Base-by-base conservation (phyloP, 176 grass and related monocot genomes). In the Bonia amplexicaulis region DNA sequence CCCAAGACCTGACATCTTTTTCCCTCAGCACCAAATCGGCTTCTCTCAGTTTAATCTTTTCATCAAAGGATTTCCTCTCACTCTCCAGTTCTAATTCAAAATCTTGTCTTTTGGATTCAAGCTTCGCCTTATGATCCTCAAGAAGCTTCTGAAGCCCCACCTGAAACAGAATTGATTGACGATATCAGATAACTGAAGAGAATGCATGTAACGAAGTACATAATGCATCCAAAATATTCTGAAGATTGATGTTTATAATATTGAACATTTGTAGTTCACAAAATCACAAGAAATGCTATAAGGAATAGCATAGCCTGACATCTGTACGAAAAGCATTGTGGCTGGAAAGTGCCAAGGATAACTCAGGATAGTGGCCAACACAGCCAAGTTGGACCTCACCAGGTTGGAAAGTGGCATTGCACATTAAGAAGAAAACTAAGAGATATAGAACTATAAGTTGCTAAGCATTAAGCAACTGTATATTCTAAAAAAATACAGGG, bases 81-180 rank as follows among this genome's bases (percentile, higher is more conserved):
- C 45, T 89, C 84, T 92, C 78, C 62, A 98, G 14, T 47, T 95
- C 90, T 68, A 83, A 88, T 48, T 92, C 91, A 89, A 98, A 98
- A 79, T 93, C 90, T 19, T 72, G 83, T 31, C 80, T 90, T 85
- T 91, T 86, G 17, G 88, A 78, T 94, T 95, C 88, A 83, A 98
- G 81, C 25, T 88, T 79, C 9, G 69, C 45, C 27, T 94, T 91
- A 69, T 95, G 96, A 67, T 94, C 88, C 79, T 94, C 93, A 53
- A 95, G 58, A 85, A 98, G 84, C 86, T 94, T 95, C 79, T 95
- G 89, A 46, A 98, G 91, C 60, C 85, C 93, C 78, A 87, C 75
- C 96, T 98, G 71, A 62, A 91, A 84, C 52, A 73, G 37, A 62
- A 80, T 67, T 68, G 11, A 19, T 83, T 12, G 42, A 20, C n/a